Evolutionary conservation across 257 asterid species (phyloP).

Genomic region (Ilex asprella): DNA sequence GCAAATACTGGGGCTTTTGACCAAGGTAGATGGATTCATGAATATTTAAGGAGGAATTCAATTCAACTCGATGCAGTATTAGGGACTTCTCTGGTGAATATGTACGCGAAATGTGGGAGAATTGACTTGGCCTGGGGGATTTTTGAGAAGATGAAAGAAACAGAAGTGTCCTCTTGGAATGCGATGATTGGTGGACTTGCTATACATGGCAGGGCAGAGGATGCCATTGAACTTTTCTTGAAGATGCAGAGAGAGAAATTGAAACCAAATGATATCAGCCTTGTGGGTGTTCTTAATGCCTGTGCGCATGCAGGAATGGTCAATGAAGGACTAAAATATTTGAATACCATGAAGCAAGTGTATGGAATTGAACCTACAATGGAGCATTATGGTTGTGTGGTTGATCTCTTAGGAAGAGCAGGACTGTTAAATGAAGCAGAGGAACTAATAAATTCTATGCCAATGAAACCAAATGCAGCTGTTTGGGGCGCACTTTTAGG

Average conservation of each 20-base stretch:
- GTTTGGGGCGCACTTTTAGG: slow-evolving; percentile 51
- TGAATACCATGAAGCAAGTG: slow-evolving; percentile 28
- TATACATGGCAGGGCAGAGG: slow-evolving; percentile 46
- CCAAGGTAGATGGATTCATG: slow-evolving; percentile 51
- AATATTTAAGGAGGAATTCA: slow-evolving; percentile 19
- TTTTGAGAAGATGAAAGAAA: slow-evolving; percentile 26
- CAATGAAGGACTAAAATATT: slow-evolving; percentile 34
- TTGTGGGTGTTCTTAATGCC: slow-evolving; percentile 35
- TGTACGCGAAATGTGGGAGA: slow-evolving; percentile 53
- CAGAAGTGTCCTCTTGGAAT: slow-evolving; percentile 41
- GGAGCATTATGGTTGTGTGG: slow-evolving; percentile 57
- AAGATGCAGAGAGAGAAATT: slow-evolving; percentile 27
- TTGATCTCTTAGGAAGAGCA: slow-evolving; percentile 45
- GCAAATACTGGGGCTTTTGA: slow-evolving; percentile 37
- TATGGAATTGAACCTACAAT: slow-evolving; percentile 27
- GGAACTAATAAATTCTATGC: slow-evolving; percentile 34
- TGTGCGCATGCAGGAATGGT: slow-evolving; percentile 55
- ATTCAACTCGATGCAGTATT: slow-evolving; percentile 27
- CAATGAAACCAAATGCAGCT: slow-evolving; percentile 35
- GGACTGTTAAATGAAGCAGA: slow-evolving; percentile 47
- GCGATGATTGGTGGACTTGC: slow-evolving; percentile 56
- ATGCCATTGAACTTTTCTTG: slow-evolving; percentile 40
- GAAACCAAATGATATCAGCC: slow-evolving; percentile 38
- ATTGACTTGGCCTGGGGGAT: slow-evolving; percentile 38
- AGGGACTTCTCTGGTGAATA: slow-evolving; percentile 44